These are phyloP conservation scores for Leishmania tropica DNA, from an alignment of 208 protist species.

Conservation along the genomic window DNA sequence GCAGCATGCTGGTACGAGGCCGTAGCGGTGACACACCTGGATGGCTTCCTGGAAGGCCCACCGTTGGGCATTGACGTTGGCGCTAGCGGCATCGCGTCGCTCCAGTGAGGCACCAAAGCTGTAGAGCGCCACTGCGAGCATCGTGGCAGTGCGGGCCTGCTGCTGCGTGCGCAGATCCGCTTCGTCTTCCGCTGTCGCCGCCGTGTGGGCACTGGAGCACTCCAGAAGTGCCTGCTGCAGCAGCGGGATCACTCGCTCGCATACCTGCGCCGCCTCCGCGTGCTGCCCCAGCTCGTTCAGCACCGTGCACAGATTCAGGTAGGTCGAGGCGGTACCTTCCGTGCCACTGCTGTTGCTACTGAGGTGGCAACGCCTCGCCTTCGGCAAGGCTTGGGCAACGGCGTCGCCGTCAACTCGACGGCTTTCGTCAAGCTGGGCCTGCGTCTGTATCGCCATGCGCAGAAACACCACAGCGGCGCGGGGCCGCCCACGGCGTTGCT, in stretches of 20 bases:
- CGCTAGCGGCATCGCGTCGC: slow-evolving; percentile 33
- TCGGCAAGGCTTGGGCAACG: not conserved
- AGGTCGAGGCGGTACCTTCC: slow-evolving; percentile 56
- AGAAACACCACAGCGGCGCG: slow-evolving; percentile 66
- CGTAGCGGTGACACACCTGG: slow-evolving; percentile 56
- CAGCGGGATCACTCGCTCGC: slow-evolving; percentile 63
- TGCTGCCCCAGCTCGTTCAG: slow-evolving; percentile 77
- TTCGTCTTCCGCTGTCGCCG: not conserved
- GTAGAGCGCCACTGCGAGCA: slow-evolving; percentile 85
- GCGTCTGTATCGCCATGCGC: slow-evolving; percentile 61
- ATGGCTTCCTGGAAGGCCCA: slow-evolving; percentile 60
- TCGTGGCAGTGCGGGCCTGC: slow-evolving; percentile 46
- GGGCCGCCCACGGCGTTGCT: slow-evolving; percentile 67
- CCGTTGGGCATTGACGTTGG: slow-evolving; percentile 44
- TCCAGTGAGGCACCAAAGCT: slow-evolving; percentile 88
- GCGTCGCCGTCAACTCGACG: slow-evolving; percentile 3
- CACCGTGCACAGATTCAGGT: slow-evolving; percentile 87
- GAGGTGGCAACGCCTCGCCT: not conserved
- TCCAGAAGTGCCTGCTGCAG: slow-evolving; percentile 60
- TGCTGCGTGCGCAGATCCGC: slow-evolving; percentile 35
- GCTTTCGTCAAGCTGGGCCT: slow-evolving; percentile 45
- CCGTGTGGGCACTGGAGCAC: slow-evolving; percentile 9
- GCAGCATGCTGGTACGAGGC: slow-evolving; percentile 52
- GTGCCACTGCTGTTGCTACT: not conserved
- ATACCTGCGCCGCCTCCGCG: slow-evolving; percentile 73